Evolutionary conservation across 768 basidiomycete species (phyloP).

Genomic region (Amanita inopinata): DNA sequence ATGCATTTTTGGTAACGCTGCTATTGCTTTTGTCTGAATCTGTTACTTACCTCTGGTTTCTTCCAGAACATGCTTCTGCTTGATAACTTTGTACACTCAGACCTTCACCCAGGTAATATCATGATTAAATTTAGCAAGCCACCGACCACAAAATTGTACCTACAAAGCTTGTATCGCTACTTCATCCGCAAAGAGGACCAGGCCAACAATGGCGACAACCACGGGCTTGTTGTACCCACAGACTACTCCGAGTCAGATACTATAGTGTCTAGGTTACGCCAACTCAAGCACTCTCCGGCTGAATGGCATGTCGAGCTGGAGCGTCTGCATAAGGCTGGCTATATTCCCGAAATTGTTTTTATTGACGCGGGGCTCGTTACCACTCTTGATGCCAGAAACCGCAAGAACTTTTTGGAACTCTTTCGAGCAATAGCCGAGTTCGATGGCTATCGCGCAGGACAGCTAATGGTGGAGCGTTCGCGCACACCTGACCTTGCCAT

Average conservation of each 20-base stretch:
- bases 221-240: constrained; percentile 20
- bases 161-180: constrained; percentile 48
- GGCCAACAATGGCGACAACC: constrained; percentile 15
- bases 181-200: constrained; percentile 29
- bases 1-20: constrained; percentile 79
- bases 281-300: constrained; percentile 43
- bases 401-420: constrained; percentile 91
- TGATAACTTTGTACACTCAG: constrained; percentile 95
- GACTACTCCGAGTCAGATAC: constrained; percentile 43
- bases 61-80: constrained; percentile 90
- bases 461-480: constrained; percentile 94
- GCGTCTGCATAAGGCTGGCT: constrained; percentile 55
- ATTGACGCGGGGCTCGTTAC: constrained; percentile 96
- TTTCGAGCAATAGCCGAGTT: constrained; percentile 95
- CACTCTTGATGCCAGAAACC: constrained; percentile 70
- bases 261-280: constrained; percentile 63
- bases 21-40: too few relatives aligned
- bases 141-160: constrained; percentile 53
- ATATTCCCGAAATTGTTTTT: constrained; percentile 90
- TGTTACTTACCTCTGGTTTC: too few relatives aligned
- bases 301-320: constrained; percentile 68
- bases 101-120: constrained; percentile 91
- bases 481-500: constrained; percentile 83
- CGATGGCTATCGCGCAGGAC: constrained; percentile 91
- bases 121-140: constrained; percentile 96